Evolutionary conservation across 768 basidiomycete genomes (phyloP), one percentile per base, ranked within the genome.

Genomic region (Russula olivacea): DNA sequence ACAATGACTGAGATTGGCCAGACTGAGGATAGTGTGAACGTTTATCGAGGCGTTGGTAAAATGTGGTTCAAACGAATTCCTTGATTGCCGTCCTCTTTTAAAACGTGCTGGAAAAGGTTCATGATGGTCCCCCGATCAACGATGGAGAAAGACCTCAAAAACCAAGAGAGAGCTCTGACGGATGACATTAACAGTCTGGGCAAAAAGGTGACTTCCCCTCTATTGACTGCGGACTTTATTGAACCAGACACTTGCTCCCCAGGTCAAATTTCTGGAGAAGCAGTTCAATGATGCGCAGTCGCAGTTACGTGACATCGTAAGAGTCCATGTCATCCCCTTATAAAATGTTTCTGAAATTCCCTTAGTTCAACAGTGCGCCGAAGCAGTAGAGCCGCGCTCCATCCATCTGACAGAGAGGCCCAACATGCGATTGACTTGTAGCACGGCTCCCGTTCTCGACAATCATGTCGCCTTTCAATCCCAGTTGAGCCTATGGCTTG

Each of bases 21-120:
- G 40, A 82, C 94, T 55, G 79, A 84, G 67, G 83, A 83, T 30
- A 81, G 88, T 63, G 86, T 89, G 14, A 91, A 88, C 70, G 76
- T 97, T 69, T 98, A 95, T 77, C 93, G 89, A 70, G 95, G 95
- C 52, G 91, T 98, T 50, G 95, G 95, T 36, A 98, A 98, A 76
- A 96, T 96, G 95, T 95, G 66, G 25, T 19, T 7, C 55, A 58
- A 6, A 15, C 15, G 4, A 64, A 38, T 38, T 34, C 28, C 36
- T 28, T 30, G n/a, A 10, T 15, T 34, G 19, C 30, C 49, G 21
- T 51, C 32, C 15, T 52, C 43, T 45, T 58, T 28, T 68, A 47
- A 12, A 36, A 51, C 50, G 68, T 49, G 59, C 30, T 2, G 11
- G 49, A 60, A 6, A 65, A 97, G 94, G 92, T 98, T 98, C 74